Evolutionary conservation across 139 green algal genomes (phyloP), one percentile per base, ranked within the genome.

Genomic region (Chlamydomonas eustigma): DNA sequence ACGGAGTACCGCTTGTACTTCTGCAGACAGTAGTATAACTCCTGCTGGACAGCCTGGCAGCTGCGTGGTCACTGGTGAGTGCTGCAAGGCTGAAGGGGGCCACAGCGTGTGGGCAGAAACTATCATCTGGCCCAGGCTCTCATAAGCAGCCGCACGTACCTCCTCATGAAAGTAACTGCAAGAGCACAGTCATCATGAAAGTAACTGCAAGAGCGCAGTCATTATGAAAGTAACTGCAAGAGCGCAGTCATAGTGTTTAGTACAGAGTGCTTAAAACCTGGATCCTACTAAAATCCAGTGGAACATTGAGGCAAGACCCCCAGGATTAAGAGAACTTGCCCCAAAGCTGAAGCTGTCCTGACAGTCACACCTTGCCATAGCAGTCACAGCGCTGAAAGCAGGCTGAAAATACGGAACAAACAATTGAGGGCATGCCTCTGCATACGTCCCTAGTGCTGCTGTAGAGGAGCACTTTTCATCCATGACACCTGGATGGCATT

Each of bases 401-500:
- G 74, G 33, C 51, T 87, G 81, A n/a, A 89, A 32, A 69, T 83
- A 89, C 1, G 89, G 82, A 50, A 75, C 58, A 72, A 92, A 91
- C 35, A 78, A 79, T 0, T 76, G 52, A 2, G 77, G 73, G 30
- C 71, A 80, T 32, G 83, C 51, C 28, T 85, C 64, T 2, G 91
- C 87, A 66, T 91, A 94, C 24, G 66, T 12, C 4, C 89, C 88
- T 44, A 95, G 77, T 0, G 89, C 91, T 25, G 86, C 36, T 12
- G 76, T 79, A 0, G 90, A 89, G 0, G 89, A 80, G 0, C 74
- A 77, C 75, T 93, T 94, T 77, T 94, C 90, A 28, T 94, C 90
- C 78, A 94, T 72, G 8, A 94, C 81, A 34, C 83, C 90, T 78
- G 65, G 76, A 83, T 5, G 89, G 18, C 12, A 18, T 58, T 58